phyloP scores from a whole-genome alignment of 2,329 filamentous ascomycete genomes.

The Sclerotinia minor region DNA sequence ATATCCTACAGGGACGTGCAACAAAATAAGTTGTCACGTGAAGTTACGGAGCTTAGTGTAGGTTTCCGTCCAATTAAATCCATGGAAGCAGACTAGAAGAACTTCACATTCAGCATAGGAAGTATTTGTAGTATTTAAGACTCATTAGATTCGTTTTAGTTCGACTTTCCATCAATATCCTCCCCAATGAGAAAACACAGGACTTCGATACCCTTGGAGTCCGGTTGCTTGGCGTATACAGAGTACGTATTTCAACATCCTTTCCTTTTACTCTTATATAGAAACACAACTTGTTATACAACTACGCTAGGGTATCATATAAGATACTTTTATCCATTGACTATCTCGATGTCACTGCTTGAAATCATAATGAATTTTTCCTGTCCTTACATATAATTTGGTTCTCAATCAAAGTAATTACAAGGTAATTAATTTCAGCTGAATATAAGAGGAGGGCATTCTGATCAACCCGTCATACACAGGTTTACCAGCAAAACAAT shows the following conservation, averaged over 20 bases:
- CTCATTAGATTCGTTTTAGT: background rate
- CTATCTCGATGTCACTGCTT: background rate
- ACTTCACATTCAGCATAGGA: background rate
- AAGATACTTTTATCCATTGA: background rate
- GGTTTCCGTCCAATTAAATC: background rate
- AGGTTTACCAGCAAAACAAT: too few relatives aligned
- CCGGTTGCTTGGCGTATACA: background rate
- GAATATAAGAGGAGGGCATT: too few relatives aligned
- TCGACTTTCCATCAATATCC: background rate
- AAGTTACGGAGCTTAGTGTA: too few relatives aligned
- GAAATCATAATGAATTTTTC: too few relatives aligned
- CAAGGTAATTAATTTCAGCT: too few relatives aligned
- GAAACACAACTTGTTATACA: background rate
- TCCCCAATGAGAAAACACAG: background rate
- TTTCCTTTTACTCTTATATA: background rate
- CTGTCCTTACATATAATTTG: too few relatives aligned
- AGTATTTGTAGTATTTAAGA: background rate
- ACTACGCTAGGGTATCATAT: too few relatives aligned
- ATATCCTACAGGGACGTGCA: too few relatives aligned
- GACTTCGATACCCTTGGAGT: background rate
- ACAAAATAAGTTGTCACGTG: background rate
- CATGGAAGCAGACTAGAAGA: background rate
- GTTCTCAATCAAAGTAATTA: too few relatives aligned
- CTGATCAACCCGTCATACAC: too few relatives aligned
- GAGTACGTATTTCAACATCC: background rate